A percentile compares a stretch with the other conserved stretches of the same genome.
Conservation (phyloP, 176 grass and related monocot species). For the Phragmites australis region DNA sequence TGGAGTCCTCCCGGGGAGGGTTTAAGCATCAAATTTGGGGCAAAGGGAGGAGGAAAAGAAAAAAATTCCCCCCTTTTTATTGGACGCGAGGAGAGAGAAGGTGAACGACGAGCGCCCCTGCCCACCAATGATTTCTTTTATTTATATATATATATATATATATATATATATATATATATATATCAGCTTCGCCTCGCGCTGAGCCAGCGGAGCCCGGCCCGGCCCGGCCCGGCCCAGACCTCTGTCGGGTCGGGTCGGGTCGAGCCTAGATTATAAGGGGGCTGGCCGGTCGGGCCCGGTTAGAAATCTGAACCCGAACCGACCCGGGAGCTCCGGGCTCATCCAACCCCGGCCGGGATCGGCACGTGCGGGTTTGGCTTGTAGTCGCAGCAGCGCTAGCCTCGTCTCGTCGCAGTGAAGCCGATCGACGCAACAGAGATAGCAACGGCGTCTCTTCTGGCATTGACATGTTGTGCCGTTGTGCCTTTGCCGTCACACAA, state of each 20-base stretch:
- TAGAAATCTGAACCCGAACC: neutral
- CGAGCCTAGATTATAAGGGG: neutral
- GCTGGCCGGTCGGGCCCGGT: no score
- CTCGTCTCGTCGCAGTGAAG: no score
- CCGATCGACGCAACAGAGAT: no score
- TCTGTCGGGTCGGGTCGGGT: neutral
- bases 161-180: no score
- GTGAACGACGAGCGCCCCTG: slow-evolving; percentile 3
- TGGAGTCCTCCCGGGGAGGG: slow-evolving; percentile 32
- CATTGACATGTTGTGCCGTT: no score
- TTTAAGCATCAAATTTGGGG: slow-evolving; percentile 40
- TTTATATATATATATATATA: no score
- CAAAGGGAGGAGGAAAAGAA: neutral
- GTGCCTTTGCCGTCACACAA: no score
- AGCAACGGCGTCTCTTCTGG: no score
- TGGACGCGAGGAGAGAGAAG: neutral
- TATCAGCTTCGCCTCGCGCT: neutral
- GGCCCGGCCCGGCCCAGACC: neutral
- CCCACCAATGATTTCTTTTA: slow-evolving; percentile 38
- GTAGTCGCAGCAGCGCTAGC: no score
- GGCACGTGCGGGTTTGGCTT: neutral
- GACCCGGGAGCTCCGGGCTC: no score
- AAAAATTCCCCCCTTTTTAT: slow-evolving; percentile 10
- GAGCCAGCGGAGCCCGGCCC: neutral
- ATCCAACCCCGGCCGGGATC: no score